Evolutionary conservation across 208 protist genomes (phyloP).

Genomic region (Crithidia bombi): DNA sequence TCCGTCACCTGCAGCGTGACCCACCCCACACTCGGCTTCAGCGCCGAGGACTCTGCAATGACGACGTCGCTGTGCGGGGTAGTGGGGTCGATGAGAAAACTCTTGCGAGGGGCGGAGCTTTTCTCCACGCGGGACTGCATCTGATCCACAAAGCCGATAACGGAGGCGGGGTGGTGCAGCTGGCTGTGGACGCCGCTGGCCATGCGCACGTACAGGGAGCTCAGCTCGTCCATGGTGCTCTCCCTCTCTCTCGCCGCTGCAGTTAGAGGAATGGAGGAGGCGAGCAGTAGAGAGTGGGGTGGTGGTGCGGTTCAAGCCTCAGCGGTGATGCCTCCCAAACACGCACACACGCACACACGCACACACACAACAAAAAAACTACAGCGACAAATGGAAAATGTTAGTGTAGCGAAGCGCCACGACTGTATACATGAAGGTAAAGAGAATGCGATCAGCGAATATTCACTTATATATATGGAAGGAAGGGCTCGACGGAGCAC

Average conservation of each 20-base stretch:
- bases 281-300: not conserved
- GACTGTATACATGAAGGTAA: too few species aligned
- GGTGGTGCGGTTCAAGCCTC: too few species aligned
- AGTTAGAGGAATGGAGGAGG: not conserved
- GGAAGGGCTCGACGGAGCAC: too few species aligned
- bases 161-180: slow-evolving; percentile 65
- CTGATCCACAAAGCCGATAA: slow-evolving; percentile 76
- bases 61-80: slow-evolving; percentile 90
- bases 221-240: slow-evolving; percentile 86
- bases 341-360: too few species aligned
- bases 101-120: slow-evolving; percentile 75
- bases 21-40: slow-evolving; percentile 92
- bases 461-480: too few species aligned
- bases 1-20: slow-evolving; percentile 92
- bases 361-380: too few species aligned
- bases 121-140: slow-evolving; percentile 71
- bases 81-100: slow-evolving; percentile 87
- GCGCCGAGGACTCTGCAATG: slow-evolving; percentile 86
- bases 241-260: not conserved
- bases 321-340: too few species aligned
- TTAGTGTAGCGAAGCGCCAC: too few species aligned
- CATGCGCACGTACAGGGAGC: slow-evolving; percentile 78
- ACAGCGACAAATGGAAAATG: too few species aligned
- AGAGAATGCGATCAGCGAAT: too few species aligned
- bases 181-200: slow-evolving; percentile 66